A percentile compares a stretch with the other conserved stretches of the same genome.
These are phyloP conservation scores for Chalara sp. DNA, from an alignment of 2,329 filamentous ascomycete genomes.

Conservation along the genomic window DNA sequence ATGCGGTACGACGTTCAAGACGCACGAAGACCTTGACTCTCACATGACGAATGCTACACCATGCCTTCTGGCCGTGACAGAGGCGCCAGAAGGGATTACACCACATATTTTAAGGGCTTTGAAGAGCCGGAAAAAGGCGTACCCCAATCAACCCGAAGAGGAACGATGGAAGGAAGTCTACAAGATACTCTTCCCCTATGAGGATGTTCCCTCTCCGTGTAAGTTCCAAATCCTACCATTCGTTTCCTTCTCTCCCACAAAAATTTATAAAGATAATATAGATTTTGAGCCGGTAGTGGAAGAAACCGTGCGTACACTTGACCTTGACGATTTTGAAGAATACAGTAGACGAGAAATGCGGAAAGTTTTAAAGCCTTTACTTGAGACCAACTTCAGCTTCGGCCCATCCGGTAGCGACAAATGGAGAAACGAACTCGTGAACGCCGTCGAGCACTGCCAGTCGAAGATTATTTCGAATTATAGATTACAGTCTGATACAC, in stretches of 20 bases:
- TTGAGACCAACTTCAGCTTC: not conserved
- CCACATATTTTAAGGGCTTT: slow-evolving; percentile 2
- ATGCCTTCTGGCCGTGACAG: not conserved
- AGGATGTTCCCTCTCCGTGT: not conserved
- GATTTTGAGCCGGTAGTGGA: not conserved
- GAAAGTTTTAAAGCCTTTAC: not conserved
- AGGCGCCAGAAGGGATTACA: slow-evolving; percentile 4
- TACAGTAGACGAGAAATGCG: not conserved
- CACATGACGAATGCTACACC: slow-evolving; percentile 1
- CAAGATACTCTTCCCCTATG: slow-evolving; percentile 5
- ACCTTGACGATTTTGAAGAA: not conserved
- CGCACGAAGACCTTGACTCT: slow-evolving; percentile 1
- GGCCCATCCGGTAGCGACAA: not conserved
- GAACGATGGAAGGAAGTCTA: slow-evolving; percentile 13
- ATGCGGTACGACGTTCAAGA: slow-evolving; percentile 6
- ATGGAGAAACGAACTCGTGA: not conserved
- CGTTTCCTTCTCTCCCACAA: not conserved
- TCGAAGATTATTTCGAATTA: not conserved
- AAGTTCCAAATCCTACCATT: not conserved
- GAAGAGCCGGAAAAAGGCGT: slow-evolving; percentile 9
- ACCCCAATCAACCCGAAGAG: slow-evolving; percentile 7
- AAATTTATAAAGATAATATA: not conserved
- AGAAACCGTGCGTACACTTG: not conserved
- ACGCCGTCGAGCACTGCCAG: not conserved
- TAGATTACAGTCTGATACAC: not conserved